phyloP scores from a whole-genome alignment of 208 protist genomes.

The Kentomonas sorsogonicus region DNA sequence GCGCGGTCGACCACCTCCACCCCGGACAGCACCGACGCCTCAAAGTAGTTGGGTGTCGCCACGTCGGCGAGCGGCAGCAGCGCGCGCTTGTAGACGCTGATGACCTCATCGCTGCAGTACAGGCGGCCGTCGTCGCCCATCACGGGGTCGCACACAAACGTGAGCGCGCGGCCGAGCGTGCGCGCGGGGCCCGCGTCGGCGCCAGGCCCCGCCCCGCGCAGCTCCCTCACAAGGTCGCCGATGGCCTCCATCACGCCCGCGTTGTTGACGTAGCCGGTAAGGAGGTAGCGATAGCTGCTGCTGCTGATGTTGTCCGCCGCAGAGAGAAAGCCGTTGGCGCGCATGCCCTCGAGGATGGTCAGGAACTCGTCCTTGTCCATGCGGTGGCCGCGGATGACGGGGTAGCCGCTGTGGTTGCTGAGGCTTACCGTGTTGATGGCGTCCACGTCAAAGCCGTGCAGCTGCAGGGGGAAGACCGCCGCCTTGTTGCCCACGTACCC shows the following conservation, averaged over 20 bases:
- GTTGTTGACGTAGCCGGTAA: slow-evolving; percentile 95
- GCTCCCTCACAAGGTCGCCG: slow-evolving; percentile 11
- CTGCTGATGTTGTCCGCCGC: too few relatives aligned
- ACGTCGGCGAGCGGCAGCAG: slow-evolving; percentile 74
- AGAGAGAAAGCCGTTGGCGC: slow-evolving; percentile 83
- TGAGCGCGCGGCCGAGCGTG: slow-evolving; percentile 23
- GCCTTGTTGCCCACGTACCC: slow-evolving; percentile 96
- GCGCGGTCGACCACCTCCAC: slow-evolving; percentile 54
- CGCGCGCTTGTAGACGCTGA: slow-evolving; percentile 86
- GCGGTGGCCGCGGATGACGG: slow-evolving; percentile 82
- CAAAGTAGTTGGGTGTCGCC: slow-evolving; percentile 92
- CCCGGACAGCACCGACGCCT: slow-evolving; percentile 78
- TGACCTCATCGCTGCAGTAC: slow-evolving; percentile 91
- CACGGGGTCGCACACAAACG: slow-evolving; percentile 93
- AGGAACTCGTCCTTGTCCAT: slow-evolving; percentile 77
- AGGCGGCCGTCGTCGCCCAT: slow-evolving; percentile 92
- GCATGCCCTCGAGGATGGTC: slow-evolving; percentile 77
- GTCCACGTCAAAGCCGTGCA: slow-evolving; percentile 94
- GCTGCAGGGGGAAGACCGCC: slow-evolving; percentile 91
- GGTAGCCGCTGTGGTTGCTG: slow-evolving; percentile 94
- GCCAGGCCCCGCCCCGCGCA: slow-evolving; percentile 16
- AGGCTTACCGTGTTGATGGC: slow-evolving; percentile 93
- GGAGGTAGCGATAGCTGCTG: slow-evolving; percentile 77
- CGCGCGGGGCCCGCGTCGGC: slow-evolving; percentile 2
- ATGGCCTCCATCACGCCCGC: slow-evolving; percentile 63